These are phyloP conservation scores for Mesembryanthemum crystallinum DNA, from an alignment of 148 eudicot genomes.

Conservation along the genomic window DNA sequence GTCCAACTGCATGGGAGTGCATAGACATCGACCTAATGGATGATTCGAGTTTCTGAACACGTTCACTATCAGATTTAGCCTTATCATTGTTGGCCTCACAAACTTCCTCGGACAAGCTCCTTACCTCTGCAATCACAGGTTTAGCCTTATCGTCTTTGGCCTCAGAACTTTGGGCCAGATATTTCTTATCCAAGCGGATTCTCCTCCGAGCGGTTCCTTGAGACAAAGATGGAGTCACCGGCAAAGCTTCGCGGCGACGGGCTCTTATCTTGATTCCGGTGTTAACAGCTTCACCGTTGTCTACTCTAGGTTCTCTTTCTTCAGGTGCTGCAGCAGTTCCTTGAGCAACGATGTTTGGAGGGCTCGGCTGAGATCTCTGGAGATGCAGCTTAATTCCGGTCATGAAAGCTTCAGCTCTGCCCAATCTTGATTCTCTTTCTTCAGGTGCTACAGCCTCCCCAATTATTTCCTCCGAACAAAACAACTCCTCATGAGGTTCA, in stretches of 20 bases:
- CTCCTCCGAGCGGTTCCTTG: conserved; percentile 76
- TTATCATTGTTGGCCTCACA: conserved; percentile 1
- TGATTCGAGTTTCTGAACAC: background rate
- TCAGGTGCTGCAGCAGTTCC: background rate
- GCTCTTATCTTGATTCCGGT: conserved; percentile 33
- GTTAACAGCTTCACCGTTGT: conserved; percentile 19
- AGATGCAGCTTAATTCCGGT: conserved; percentile 24
- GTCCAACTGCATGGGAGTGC: background rate
- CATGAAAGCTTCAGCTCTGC: conserved; percentile 15
- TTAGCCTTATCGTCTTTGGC: conserved; percentile 10
- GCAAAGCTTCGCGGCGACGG: conserved; percentile 21
- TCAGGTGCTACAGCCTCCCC: background rate
- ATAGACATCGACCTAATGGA: conserved; percentile 6
- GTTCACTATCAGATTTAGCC: background rate
- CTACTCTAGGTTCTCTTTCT: background rate
- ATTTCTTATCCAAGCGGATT: conserved; percentile 48
- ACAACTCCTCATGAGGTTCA: conserved; percentile 20
- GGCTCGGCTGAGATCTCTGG: conserved; percentile 21
- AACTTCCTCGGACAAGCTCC: conserved; percentile 13
- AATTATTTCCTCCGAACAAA: conserved; percentile 23
- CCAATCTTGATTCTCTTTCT: background rate
- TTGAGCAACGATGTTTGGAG: conserved; percentile 28
- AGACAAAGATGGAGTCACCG: background rate
- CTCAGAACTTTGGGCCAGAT: background rate
- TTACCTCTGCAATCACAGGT: conserved; percentile 4